These are phyloP conservation scores for Erodium maritimum DNA, from an alignment of 345 rosid species.

Conservation along the genomic window DNA sequence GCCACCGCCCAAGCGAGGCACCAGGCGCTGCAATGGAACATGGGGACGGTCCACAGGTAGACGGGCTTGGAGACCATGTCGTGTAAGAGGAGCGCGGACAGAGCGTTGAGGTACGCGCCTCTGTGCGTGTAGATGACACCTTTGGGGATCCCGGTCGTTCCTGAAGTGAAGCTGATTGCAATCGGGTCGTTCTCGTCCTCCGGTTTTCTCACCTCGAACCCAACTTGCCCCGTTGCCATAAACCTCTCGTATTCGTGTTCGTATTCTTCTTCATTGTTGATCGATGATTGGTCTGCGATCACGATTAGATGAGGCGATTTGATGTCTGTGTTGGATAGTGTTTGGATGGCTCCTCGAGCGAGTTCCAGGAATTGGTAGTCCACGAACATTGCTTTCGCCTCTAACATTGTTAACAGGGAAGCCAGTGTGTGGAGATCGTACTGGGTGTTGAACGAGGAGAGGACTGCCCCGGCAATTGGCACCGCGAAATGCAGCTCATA, in stretches of 20 bases:
- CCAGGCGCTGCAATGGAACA: conserved; percentile 95
- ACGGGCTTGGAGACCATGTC: conserved; percentile 42
- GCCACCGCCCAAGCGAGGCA: conserved; percentile 78
- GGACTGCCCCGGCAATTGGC: conserved; percentile 70
- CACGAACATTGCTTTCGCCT: conserved; percentile 45
- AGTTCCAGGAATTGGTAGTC: conserved; percentile 41
- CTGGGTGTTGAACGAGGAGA: conserved; percentile 59
- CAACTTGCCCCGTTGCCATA: conserved; percentile 24
- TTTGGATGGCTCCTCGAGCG: conserved; percentile 42
- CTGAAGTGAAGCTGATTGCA: conserved; percentile 71
- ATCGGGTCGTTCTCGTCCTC: conserved; percentile 78
- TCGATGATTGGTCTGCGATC: background rate
- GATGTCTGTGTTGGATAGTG: conserved; percentile 30
- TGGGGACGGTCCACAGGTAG: conserved; percentile 82
- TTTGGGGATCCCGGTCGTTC: conserved; percentile 79
- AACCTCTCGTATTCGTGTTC: conserved; percentile 55
- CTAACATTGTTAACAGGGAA: conserved; percentile 36
- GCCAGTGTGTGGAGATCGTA: conserved; percentile 45
- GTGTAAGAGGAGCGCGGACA: conserved; percentile 46
- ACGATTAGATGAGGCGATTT: conserved; percentile 3
- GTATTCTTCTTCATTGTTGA: too few species aligned
- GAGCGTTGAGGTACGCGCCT: conserved; percentile 72
- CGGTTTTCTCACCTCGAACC: conserved; percentile 25
- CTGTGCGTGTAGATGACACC: conserved; percentile 83
- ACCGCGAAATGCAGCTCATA: conserved; percentile 76